Base-by-base conservation (phyloP, 345 rosid genomes). In the Cardamine resedifolia region DNA sequence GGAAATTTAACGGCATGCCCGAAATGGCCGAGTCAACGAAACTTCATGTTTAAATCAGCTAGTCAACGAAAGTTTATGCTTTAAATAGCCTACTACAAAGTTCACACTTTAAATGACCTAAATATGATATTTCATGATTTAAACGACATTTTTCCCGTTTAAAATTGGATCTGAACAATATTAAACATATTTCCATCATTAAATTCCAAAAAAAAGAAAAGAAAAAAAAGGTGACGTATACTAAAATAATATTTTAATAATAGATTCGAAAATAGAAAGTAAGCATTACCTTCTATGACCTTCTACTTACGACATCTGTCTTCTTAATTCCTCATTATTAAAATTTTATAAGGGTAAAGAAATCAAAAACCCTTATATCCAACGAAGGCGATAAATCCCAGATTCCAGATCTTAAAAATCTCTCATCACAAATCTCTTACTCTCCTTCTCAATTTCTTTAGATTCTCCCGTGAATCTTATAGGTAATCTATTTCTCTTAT, bases 351-450 rank as follows among this genome's bases (percentile, higher is more conserved):
- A 65, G 58, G 1, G 21, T 34, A 34, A 65, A 50, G 33, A 44
- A 44, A 44, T n/a, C 8, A 50, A 65, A 65, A 65, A 50, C 58
- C 56, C 48, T 65, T 2, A 21, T 65, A 15, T 65, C 23, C 33
- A 19, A 15, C 18, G 64, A 9, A 49, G 58, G 34, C 58, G 34
- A 47, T 50, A 49, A 65, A 33, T 0, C 44, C 56, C 47, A 20
- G 39, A 50, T 6, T 49, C 33, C 58, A 65, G 70, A 50, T 65
- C 70, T 65, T 50, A 49, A 49, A 65, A 65, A 21, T 65, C 45
- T 64, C 68, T 64, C 43, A 45, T 27, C 48, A 44, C 48, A 44
- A 44, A 44, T 44, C 48, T n/a, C 18, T n/a, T n/a, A 44, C 48
- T 44, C 48, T n/a, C 1, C 6, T 26, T 27, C 52, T 4, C 26